Evolutionary conservation across 2,329 filamentous ascomycete species (phyloP), one percentile per base, ranked within the genome.

Genomic region (Lizonia empirigonia): DNA sequence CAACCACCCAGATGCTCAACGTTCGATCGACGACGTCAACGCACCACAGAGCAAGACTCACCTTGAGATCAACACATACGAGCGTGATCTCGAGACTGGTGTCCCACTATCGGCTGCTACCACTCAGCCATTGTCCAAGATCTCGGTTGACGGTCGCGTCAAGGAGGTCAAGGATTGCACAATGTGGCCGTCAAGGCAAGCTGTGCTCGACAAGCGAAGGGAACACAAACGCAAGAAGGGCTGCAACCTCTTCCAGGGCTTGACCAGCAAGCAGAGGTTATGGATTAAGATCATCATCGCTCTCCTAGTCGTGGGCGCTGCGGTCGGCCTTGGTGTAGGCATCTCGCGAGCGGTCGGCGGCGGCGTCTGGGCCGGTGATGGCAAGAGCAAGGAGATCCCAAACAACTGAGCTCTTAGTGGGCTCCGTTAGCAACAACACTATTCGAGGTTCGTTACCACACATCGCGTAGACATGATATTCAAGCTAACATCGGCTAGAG

Each of bases 151-250:
- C 54, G 73, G 69, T 44, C 64, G 71, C 44, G 60, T 65, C 60
- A 77, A 78, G 60, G 78, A 80, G 55, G 60, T 64, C 58, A 78
- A 78, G 63, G 78, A 80, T 53, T 79, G 77, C 73, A 76, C 73
- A 57, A 79, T 80, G 77, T 80, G 78, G 78, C 78, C 78, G 7
- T 76, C 76, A 33, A 74, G 74, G 58, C 73, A 78, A 64, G 77
- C 77, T 24, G 72, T 80, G 49, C 68, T 75, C 60, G 72, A 77
- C 58, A 74, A 73, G 63, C 70, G 72, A 49, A 71, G 70, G 63
- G 60, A 58, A 32, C 69, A 71, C 62, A 71, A 76, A 66, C 65
- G 72, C 36, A 64, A 63, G 38, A 69, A 67, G 39, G 72, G 72
- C 56, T 76, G 72, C 59, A 71, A 69, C 38, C 69, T 70, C 32